Conservation (phyloP, 352 stramenopile genomes). For the Elongisporangium senticosum region DNA sequence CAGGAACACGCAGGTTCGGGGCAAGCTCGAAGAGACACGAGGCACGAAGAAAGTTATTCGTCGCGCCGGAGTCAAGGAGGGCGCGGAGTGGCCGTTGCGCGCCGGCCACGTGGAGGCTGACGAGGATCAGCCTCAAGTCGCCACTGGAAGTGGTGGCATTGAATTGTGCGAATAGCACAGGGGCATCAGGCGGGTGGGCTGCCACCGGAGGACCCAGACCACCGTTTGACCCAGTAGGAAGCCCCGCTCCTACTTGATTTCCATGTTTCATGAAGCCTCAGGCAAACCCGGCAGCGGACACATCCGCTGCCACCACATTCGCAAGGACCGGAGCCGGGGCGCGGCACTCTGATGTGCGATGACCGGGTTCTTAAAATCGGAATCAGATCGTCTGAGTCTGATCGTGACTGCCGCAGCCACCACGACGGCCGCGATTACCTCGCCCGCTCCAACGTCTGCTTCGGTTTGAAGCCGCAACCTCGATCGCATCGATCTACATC, state of each 20-base stretch:
- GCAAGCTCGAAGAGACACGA: neutral
- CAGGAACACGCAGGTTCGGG: no score
- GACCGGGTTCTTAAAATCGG: conserved; percentile 5
- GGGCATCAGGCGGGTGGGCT: neutral
- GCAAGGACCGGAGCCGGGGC: conserved; percentile 4
- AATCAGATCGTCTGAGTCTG: conserved; percentile 3
- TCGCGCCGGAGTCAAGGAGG: conserved; percentile 16
- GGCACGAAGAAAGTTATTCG: conserved; percentile 19
- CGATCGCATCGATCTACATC: conserved; percentile 16
- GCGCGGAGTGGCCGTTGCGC: conserved; percentile 2
- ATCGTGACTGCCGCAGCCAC: neutral
- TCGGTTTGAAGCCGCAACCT: neutral
- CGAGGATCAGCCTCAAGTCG: conserved; percentile 11
- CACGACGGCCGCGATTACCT: neutral
- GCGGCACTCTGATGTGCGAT: conserved; percentile 10
- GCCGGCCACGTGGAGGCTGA: conserved; percentile 11
- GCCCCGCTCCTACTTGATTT: conserved; percentile 10
- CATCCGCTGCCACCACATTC: conserved; percentile 1
- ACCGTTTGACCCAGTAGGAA: conserved; percentile 7
- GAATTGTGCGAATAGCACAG: conserved; percentile 3
- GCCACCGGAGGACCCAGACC: conserved; percentile 5
- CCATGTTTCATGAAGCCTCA: conserved; percentile 1
- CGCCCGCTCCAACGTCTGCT: neutral
- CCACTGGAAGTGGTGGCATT: conserved; percentile 11
- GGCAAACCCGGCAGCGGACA: neutral